phyloP scores from a whole-genome alignment of 179 eudicot species.

The Kewa caespitosa region DNA sequence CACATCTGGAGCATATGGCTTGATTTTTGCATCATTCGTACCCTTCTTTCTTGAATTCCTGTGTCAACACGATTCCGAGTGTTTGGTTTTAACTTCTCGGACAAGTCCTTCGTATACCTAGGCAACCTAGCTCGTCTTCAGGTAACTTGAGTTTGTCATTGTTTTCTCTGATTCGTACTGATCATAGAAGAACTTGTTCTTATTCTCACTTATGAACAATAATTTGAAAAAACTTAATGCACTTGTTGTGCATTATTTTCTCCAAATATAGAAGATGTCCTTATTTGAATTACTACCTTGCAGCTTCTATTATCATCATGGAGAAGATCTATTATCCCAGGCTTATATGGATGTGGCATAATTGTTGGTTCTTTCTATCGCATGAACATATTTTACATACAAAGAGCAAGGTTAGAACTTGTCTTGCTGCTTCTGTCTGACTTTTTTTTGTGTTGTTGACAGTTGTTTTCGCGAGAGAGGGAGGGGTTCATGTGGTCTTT shows the following conservation, averaged over 20 bases:
- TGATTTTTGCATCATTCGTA: slow-evolving; percentile 86
- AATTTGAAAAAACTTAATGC: no score
- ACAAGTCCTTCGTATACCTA: slow-evolving; percentile 89
- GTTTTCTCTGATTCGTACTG: background rate
- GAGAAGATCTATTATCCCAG: slow-evolving; percentile 86
- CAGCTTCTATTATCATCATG: slow-evolving; percentile 91
- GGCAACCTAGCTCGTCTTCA: slow-evolving; percentile 98
- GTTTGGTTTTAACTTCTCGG: slow-evolving; percentile 67
- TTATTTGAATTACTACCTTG: slow-evolving; percentile 26
- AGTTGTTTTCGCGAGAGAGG: background rate
- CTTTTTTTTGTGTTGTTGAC: background rate
- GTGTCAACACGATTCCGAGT: slow-evolving; percentile 84
- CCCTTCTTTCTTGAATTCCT: slow-evolving; percentile 91
- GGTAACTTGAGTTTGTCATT: slow-evolving; percentile 40
- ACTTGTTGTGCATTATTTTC: no score
- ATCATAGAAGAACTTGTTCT: background rate
- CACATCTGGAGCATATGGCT: slow-evolving; percentile 89
- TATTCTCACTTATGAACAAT: background rate
- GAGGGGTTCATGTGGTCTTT: background rate
- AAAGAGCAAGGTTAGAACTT: slow-evolving; percentile 52
- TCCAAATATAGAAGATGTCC: no score
- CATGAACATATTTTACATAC: slow-evolving; percentile 62
- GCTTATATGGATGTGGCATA: slow-evolving; percentile 92
- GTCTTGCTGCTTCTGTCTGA: background rate
- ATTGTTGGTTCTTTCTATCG: slow-evolving; percentile 84